Evolutionary conservation across 257 asterid species (phyloP).

Genomic region (Solanum tarapatanum): DNA sequence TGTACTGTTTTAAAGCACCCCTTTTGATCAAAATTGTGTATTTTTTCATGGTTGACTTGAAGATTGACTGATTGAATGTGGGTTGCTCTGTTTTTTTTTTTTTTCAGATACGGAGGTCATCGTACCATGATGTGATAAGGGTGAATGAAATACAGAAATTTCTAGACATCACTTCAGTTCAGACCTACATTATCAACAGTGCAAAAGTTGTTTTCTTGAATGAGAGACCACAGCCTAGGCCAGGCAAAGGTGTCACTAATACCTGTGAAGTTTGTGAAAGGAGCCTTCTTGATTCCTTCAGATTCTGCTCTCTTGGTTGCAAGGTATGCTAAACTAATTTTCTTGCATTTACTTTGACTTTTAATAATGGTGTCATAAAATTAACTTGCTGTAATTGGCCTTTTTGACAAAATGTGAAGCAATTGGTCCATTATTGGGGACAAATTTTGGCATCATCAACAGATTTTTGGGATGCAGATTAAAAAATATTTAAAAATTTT

Average conservation of each 20-base stretch:
- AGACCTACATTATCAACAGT: slow-evolving; percentile 73
- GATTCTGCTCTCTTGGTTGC: slow-evolving; percentile 91
- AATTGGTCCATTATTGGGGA: neutral
- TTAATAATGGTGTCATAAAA: neutral
- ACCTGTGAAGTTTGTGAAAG: slow-evolving; percentile 76
- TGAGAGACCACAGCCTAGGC: slow-evolving; percentile 84
- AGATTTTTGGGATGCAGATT: neutral
- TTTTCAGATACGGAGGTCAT: slow-evolving; percentile 69
- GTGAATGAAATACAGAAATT: slow-evolving; percentile 72
- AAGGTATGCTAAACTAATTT: slow-evolving; percentile 30
- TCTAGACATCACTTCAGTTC: slow-evolving; percentile 60
- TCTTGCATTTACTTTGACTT: neutral
- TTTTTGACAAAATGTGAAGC: neutral
- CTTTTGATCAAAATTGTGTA: neutral
- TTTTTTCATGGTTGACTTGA: slow-evolving; percentile 25
- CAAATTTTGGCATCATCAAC: neutral
- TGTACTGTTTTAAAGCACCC: neutral
- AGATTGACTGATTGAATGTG: neutral
- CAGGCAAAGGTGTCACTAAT: slow-evolving; percentile 78
- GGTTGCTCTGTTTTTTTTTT: neutral
- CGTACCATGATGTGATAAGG: slow-evolving; percentile 82
- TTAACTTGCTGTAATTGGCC: neutral
- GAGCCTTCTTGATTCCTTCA: slow-evolving; percentile 71
- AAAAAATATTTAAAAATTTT: too few species aligned
- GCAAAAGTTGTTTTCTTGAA: slow-evolving; percentile 80